These are phyloP conservation scores for Pseudonectria foliicola DNA, from an alignment of 2,329 filamentous ascomycete species.

Conservation along the genomic window DNA sequence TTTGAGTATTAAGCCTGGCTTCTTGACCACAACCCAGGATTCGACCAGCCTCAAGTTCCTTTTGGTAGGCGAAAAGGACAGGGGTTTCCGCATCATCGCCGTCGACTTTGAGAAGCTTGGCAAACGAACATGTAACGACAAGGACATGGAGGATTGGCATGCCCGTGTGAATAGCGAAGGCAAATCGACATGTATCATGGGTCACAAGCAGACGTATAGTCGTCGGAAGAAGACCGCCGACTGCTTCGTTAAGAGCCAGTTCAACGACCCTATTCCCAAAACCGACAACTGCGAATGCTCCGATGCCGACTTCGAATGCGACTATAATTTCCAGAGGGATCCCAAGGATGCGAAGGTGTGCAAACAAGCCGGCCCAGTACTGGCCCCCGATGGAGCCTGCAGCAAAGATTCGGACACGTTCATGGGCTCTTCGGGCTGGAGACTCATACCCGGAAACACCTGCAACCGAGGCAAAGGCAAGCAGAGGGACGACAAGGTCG, in stretches of 20 bases:
- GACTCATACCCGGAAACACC: slow-evolving; percentile 77
- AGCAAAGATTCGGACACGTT: slow-evolving; percentile 60
- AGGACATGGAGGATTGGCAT: slow-evolving; percentile 83
- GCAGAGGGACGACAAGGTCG: slow-evolving; percentile 64
- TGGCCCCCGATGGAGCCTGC: slow-evolving; percentile 66
- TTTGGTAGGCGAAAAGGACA: slow-evolving; percentile 57
- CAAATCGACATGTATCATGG: slow-evolving; percentile 87
- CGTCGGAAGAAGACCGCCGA: slow-evolving; percentile 81
- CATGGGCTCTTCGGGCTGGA: slow-evolving; percentile 81
- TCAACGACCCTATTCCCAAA: slow-evolving; percentile 66
- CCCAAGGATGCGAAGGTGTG: slow-evolving; percentile 63
- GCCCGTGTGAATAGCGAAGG: slow-evolving; percentile 75
- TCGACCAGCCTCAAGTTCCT: slow-evolving; percentile 91
- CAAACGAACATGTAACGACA: slow-evolving; percentile 67
- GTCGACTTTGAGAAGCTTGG: slow-evolving; percentile 81
- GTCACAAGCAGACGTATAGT: slow-evolving; percentile 80
- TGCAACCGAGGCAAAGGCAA: slow-evolving; percentile 55
- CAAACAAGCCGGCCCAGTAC: slow-evolving; percentile 53
- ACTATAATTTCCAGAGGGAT: slow-evolving; percentile 76
- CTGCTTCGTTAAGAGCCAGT: slow-evolving; percentile 82
- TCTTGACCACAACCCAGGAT: slow-evolving; percentile 83
- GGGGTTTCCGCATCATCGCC: slow-evolving; percentile 58
- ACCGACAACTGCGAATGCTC: slow-evolving; percentile 75
- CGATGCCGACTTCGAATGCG: slow-evolving; percentile 86
- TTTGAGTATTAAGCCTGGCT: slow-evolving; percentile 60